Evolutionary conservation across 345 rosid species (phyloP), one percentile per base, ranked within the genome.

Genomic region (Eutrema heterophyllum): DNA sequence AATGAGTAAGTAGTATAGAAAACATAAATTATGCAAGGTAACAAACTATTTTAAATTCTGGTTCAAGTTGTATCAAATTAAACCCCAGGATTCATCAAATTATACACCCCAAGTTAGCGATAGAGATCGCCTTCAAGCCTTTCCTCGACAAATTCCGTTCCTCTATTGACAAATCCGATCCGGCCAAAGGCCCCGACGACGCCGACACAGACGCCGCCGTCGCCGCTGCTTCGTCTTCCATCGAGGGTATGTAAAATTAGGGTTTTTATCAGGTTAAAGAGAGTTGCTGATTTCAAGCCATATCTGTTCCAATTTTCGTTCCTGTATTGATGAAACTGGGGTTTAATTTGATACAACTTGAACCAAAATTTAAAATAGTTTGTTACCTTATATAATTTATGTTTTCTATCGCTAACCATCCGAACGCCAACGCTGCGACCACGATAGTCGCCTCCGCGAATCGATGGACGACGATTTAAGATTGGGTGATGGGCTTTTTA

Each of bases 51-150:
- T 35, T 15, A 2, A 26, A 3, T 5, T 33, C 50, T 59, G 30
- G 16, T 2, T 60, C 9, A n/a, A 32, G 11, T 15, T 15, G 14
- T 33, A 33, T 40, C 24, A 40, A 7, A n/a, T n/a, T n/a, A n/a
- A n/a, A n/a, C n/a, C n/a, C n/a, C n/a, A 61, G 0, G 59, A 60
- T 49, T 10, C 21, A 50, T 29, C 41, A 50, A 15, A n/a, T n/a
- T n/a, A n/a, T n/a, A n/a, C n/a, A n/a, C n/a, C n/a, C n/a, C n/a
- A n/a, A n/a, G 97, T 68, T 93, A 48, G 90, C 98, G 1, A 83
- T 93, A 26, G 96, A 89, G 85, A 77, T 93, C 63, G 97, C 89
- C 39, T 84, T 91, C 76, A 93, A 89, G 83, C 94, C 96, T 10
- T 68, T 89, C 72, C 88, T 93, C 77, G 89, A 84, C 67, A 87